Evolutionary conservation across 495 filamentous ascomycete genomes (phyloP).

Genomic region (Annulohypoxylon bovei): DNA sequence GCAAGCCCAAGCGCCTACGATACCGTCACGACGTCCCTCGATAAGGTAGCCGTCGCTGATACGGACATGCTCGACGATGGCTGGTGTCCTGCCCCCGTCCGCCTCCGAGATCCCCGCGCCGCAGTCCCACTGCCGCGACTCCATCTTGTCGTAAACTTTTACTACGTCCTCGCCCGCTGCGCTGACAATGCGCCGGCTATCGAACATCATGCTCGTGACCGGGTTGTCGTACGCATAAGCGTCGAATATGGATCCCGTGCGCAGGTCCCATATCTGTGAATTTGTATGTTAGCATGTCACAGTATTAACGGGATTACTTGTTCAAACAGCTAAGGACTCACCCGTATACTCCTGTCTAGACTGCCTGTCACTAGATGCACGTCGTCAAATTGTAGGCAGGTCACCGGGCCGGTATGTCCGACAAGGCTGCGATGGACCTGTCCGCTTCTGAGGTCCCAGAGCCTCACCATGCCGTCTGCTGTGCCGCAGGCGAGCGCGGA

Average conservation of each 20-base stretch:
- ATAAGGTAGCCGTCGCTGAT: slow-evolving; percentile 94
- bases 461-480: slow-evolving; percentile 94
- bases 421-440: slow-evolving; percentile 97
- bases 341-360: slow-evolving; percentile 90
- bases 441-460: slow-evolving; percentile 97
- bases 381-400: slow-evolving; percentile 95
- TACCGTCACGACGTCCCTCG: slow-evolving; percentile 87
- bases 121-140: slow-evolving; percentile 97
- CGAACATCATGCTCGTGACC: slow-evolving; percentile 98
- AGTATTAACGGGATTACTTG: neutral
- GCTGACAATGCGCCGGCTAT: slow-evolving; percentile 86
- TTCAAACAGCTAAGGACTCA: slow-evolving; percentile 59
- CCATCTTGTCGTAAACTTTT: slow-evolving; percentile 97
- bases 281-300: slow-evolving; percentile 8
- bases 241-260: slow-evolving; percentile 94
- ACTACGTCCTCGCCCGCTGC: slow-evolving; percentile 91
- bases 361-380: slow-evolving; percentile 94
- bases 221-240: slow-evolving; percentile 95
- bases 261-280: slow-evolving; percentile 94
- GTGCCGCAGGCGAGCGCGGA: slow-evolving; percentile 97
- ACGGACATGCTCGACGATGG: slow-evolving; percentile 85
- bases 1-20: slow-evolving; percentile 93
- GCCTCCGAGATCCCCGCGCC: slow-evolving; percentile 77
- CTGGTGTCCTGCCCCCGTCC: slow-evolving; percentile 67
- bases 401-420: slow-evolving; percentile 95